Evolutionary conservation across 352 stramenopile genomes (phyloP), one percentile per base, ranked within the genome.

Genomic region (Globisporangium polare): DNA sequence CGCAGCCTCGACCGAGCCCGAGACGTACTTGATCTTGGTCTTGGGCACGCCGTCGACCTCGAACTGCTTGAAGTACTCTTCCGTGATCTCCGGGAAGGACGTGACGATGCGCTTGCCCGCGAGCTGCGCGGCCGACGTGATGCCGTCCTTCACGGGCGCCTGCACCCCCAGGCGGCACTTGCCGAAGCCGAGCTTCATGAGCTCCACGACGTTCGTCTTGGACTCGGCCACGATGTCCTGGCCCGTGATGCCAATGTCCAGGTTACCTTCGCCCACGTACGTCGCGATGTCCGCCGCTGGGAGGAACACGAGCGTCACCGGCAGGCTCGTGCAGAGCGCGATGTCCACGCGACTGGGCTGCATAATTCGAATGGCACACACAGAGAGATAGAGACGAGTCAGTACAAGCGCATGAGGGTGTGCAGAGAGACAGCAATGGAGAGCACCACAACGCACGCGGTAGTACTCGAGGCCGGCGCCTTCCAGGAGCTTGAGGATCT

Each of bases 231-330:
- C 88, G 50, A 98, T 97, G 71, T 98, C 92, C 60, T 97, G 83
- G 47, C 97, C 97, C 22, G 97, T 99, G 72, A 99, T 99, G n/a
- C 97, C 97, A 18, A 99, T 84, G 72, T 99, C 97, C 37, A 99
- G 76, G 70, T 99, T 98, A 65, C 97, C 97, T 59, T 99, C 95
- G 43, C 95, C 97, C 12, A 99, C 96, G 67, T 98, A 99, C 58
- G 92, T 98, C 5, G 97, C 94, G 74, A 99, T 99, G 75, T 99
- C 97, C 0, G 96, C 72, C 1, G 97, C 96, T 1, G 96, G 97
- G 22, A 99, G 74, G 69, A 99, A 99, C 43, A 99, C 94, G 31
- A 99, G 80, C 35, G 97, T 99, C 47, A 99, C 92, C 0, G 95
- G 94, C 13, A 99, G 75, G 60, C 87, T 90, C 54, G 84, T 90